Base-by-base conservation (phyloP, 2,329 filamentous ascomycete species). In the Alternaria atra region DNA sequence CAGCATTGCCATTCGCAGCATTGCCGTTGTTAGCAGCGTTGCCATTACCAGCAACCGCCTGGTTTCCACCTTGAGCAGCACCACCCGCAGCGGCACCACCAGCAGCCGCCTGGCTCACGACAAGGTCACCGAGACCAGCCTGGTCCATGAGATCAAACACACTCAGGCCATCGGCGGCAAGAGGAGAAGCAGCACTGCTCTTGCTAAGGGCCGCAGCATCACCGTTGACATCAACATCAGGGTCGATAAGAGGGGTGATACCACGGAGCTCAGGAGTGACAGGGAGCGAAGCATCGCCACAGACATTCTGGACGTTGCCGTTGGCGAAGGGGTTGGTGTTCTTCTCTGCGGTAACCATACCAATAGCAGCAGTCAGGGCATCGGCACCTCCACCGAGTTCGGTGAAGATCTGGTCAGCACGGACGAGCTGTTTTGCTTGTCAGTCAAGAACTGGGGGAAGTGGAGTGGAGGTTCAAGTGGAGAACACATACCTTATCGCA, bases 301-400 rank as follows among this genome's bases (percentile, higher is more conserved):
- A 91, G 73, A 92, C 85, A 63, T 83, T 86, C 70, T 78, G 76
- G 17, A 87, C 88, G 34, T 87, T 82, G 70, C 80, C 80, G 63
- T 85, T 84, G 57, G 79, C 85, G 66, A 88, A 90, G 52, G 87
- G 88, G 81, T 91, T 91, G 81, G 90, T 90, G 84, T 91, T 91
- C 79, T 90, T 88, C 82, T 91, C 89, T 4, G 89, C 89, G 27
- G 86, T 84, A 13, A 91, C 89, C 37, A 91, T 83, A 15, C 84
- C 85, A 59, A 84, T 84, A 17, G 89, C 89, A 20, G 87, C 89
- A 13, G 84, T 82, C 59, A 91, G 81, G 65, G 89, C 87, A 62
- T 84, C 80, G n/a, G 83, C 78, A 67, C 87, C 86, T 46, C 79
- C 84, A 54, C 89, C 89, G 34, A 90, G 87, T 54, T 86, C 78